Percentiles rank a stretch among this genome's conserved stretches.
Evolutionary conservation across 2,329 filamentous ascomycete species (phyloP).

Genomic region (Ustilaginoidea virens): DNA sequence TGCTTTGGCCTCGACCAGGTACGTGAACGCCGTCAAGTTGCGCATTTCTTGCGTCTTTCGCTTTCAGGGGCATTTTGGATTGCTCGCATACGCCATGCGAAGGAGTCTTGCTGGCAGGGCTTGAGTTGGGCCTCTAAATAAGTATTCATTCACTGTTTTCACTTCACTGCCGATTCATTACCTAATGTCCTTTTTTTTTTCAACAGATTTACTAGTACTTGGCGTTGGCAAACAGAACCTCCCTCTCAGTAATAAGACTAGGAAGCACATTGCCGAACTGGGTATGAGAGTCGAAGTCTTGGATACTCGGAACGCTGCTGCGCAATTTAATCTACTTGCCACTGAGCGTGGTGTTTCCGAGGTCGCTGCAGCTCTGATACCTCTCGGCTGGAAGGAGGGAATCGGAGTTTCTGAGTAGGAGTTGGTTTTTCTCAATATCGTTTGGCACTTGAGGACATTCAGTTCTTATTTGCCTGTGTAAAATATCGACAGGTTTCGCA

Average conservation of each 20-base stretch:
- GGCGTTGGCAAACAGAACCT: conserved; percentile 64
- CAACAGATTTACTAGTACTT: conserved; percentile 69
- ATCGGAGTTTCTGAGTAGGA: conserved; percentile 20
- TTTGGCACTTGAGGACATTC: no score
- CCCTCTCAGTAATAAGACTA: conserved; percentile 62
- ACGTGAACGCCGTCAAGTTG: conserved; percentile 16
- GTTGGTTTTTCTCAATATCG: not conserved
- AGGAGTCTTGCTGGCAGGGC: no score
- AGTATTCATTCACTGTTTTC: no score
- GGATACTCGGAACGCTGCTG: conserved; percentile 85
- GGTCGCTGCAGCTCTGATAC: conserved; percentile 77
- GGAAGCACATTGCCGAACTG: conserved; percentile 54
- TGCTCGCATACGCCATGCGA: no score
- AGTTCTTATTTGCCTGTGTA: no score
- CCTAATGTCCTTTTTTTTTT: not conserved
- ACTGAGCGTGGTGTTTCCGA: conserved; percentile 78
- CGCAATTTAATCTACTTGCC: conserved; percentile 89
- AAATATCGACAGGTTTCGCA: no score
- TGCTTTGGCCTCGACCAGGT: conserved; percentile 86
- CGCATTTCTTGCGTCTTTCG: not conserved
- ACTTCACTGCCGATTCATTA: not conserved
- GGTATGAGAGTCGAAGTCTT: conserved; percentile 79
- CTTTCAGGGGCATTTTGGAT: no score
- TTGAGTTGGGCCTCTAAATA: no score
- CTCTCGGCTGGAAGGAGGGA: conserved; percentile 64